Evolutionary conservation across 2,329 filamentous ascomycete species (phyloP), one percentile per base, ranked within the genome.

Genomic region (Monilinia laxa): DNA sequence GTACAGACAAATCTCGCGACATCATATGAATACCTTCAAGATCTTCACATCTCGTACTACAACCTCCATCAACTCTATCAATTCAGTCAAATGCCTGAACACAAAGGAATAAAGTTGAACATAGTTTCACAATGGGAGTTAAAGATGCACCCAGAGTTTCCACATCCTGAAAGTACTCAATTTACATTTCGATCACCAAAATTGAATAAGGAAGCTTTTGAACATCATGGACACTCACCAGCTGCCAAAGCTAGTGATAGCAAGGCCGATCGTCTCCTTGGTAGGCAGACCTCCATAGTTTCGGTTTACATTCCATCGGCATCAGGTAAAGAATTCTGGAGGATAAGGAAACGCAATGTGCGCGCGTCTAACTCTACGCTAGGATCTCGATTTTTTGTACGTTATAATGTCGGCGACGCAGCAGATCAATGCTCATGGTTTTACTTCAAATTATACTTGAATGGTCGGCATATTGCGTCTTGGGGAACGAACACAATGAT

Each of bases 231-330:
- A 9, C 28, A 58, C 31, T 64, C 54, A 4, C 65, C 67, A 38
- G 69, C 70, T 69, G 42, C 68, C 31, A 18, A 58, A 25, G 62
- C 72, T 10, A 66, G 70, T 12, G 70, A 73, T 14, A 71, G 73
- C 67, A 68, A 74, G 54, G 68, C 71, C 18, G 74, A 77, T 67
- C 71, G 59, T 72, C 73, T 70, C 69, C 77, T 76, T 58, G 75
- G 73, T 35, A 70, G 71, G 60, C 65, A 71, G 38, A 79, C 84
- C 1, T 79, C 74, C 4, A 35, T 66, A 3, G 76, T 82, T 28
- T 84, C 85, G 1, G 84, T 87, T 45, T 87, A 87, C 70, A 80
- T 87, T 16, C 83, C 85, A 2, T 85, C 84, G 0, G 72, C 80
- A 4, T 80, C 84, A 74, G 84, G 84, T 85, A 73, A 66, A 75